A percentile compares a stretch with the other conserved stretches of the same genome.
Evolutionary conservation across 805 yeast genomes (phyloP).

Genomic region (Teunomyces lycoperdinae): DNA sequence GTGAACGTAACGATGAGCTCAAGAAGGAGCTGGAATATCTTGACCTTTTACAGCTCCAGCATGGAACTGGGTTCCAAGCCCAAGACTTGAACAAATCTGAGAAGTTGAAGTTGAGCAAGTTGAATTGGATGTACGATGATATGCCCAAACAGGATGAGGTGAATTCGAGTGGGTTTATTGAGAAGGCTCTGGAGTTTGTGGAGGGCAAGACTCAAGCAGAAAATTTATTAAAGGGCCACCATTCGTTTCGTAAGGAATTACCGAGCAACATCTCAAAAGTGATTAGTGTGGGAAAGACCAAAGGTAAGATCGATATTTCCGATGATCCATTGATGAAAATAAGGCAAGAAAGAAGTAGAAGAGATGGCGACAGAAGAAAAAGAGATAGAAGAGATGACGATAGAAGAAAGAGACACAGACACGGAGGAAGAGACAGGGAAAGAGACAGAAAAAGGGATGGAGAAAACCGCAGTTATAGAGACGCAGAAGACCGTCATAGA

Average conservation of each 20-base stretch:
- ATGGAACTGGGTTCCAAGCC: constrained; percentile 34
- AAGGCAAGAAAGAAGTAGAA: constrained; percentile 16
- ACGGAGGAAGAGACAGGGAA: constrained; percentile 4
- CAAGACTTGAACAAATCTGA: constrained; percentile 16
- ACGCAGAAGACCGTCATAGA: constrained; percentile 1
- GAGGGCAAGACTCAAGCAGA: constrained; percentile 42
- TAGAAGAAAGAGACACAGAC: constrained; percentile 2
- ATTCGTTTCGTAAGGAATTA: not conserved
- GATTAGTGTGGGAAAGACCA: constrained; percentile 23
- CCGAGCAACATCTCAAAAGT: constrained; percentile 1
- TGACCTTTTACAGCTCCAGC: constrained; percentile 50
- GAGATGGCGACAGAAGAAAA: constrained; percentile 1
- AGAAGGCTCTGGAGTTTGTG: constrained; percentile 29
- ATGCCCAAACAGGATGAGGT: constrained; percentile 25
- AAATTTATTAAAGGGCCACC: constrained; percentile 52
- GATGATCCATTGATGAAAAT: constrained; percentile 55
- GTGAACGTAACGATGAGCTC: constrained; percentile 63
- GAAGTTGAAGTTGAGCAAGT: constrained; percentile 42
- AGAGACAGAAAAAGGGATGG: constrained; percentile 5
- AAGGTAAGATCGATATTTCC: constrained; percentile 18
- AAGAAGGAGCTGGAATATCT: constrained; percentile 58
- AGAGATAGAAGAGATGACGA: constrained; percentile 9
- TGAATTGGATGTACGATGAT: constrained; percentile 87
- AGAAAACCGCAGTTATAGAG: constrained; percentile 8
- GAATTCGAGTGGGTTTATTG: constrained; percentile 37